Evolutionary conservation across 2,329 filamentous ascomycete genomes (phyloP).

Genomic region (Botrytis fabae): DNA sequence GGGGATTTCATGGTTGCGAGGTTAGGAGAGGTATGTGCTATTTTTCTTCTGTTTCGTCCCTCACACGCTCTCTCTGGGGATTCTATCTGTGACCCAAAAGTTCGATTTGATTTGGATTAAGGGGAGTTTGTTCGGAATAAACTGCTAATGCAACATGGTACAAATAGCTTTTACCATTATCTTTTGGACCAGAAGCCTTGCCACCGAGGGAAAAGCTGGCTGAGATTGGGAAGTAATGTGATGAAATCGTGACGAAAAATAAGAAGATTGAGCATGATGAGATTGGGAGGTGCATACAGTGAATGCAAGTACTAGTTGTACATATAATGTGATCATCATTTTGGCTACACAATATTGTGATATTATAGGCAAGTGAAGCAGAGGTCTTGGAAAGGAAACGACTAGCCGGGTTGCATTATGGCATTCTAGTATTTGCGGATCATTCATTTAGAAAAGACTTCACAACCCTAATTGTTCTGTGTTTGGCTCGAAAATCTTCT

Average conservation of each 20-base stretch:
- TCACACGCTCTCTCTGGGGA: neutral
- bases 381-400: neutral
- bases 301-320: neutral
- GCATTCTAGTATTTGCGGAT: neutral
- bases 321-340: neutral
- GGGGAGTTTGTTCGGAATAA: too few relatives aligned
- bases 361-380: neutral
- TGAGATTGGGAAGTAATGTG: neutral
- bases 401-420: neutral
- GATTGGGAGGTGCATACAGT: neutral
- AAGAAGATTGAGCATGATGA: neutral
- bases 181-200: slow-evolving; percentile 22
- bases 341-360: neutral
- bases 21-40: slow-evolving; percentile 60
- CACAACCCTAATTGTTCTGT: neutral
- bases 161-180: slow-evolving; percentile 11
- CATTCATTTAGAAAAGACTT: neutral
- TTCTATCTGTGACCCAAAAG: neutral
- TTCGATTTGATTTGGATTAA: too few relatives aligned
- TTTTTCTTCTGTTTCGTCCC: neutral
- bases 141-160: neutral
- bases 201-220: slow-evolving; percentile 1
- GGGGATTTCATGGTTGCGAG: slow-evolving; percentile 69
- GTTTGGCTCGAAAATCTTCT: neutral
- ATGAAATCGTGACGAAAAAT: neutral